Conservation (phyloP, 2,329 filamentous ascomycete species). For the Trichoderma sp. region DNA sequence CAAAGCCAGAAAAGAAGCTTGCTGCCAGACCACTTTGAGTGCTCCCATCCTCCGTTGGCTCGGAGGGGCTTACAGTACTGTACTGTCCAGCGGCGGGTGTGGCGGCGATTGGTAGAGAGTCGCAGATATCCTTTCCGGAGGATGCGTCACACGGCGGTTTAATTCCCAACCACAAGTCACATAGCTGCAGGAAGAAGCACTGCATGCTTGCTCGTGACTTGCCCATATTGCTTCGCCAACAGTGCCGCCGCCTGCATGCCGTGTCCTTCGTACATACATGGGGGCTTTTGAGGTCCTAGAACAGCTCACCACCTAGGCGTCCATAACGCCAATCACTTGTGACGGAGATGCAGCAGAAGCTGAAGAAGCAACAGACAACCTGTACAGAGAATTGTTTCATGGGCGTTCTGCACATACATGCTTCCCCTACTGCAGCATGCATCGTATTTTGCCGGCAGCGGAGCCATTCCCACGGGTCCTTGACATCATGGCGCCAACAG, state of each 20-base stretch:
- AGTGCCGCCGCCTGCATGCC: too few relatives aligned
- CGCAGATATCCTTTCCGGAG: background rate
- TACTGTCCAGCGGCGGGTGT: background rate
- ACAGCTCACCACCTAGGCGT: too few relatives aligned
- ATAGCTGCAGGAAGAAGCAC: too few relatives aligned
- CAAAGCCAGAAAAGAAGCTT: background rate
- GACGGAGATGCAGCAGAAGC: too few relatives aligned
- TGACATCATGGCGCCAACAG: constrained; percentile 23
- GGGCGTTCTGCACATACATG: background rate
- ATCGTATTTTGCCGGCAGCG: constrained; percentile 14
- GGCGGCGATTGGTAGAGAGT: background rate
- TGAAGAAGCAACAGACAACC: too few relatives aligned
- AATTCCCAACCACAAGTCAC: background rate
- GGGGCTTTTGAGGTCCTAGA: too few relatives aligned
- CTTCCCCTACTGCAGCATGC: too few relatives aligned
- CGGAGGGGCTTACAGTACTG: background rate
- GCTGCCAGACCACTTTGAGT: background rate
- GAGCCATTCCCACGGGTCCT: constrained; percentile 16
- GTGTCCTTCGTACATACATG: too few relatives aligned
- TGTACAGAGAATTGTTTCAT: background rate
- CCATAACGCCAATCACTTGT: too few relatives aligned
- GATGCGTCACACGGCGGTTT: constrained; percentile 5
- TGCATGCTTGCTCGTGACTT: too few relatives aligned
- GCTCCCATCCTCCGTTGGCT: background rate
- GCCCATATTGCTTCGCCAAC: too few relatives aligned